Conservation (phyloP, 2,329 filamentous ascomycete genomes). For the Sporothrix dimorphospora region DNA sequence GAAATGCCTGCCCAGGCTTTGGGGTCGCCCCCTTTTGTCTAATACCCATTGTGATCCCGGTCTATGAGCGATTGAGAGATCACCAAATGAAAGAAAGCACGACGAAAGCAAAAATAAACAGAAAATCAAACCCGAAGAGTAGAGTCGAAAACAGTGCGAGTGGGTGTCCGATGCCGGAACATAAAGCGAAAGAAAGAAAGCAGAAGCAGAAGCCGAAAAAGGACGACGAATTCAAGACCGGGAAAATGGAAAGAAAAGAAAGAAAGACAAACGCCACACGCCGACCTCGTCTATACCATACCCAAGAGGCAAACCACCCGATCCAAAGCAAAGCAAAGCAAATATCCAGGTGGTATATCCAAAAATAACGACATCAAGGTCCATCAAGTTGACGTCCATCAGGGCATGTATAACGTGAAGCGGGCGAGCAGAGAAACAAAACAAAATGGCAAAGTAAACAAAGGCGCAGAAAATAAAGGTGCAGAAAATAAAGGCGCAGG, state of each 20-base stretch:
- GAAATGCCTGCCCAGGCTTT: conserved; percentile 11
- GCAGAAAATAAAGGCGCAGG: neutral
- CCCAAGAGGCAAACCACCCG: neutral
- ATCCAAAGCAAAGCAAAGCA: conserved; percentile 6
- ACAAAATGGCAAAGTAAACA: conserved; percentile 25
- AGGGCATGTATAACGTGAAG: neutral
- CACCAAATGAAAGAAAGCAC: neutral
- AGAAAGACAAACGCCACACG: neutral
- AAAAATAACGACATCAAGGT: neutral
- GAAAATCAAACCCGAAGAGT: neutral
- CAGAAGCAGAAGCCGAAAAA: neutral
- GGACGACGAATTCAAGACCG: neutral
- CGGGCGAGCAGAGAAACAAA: conserved; percentile 34
- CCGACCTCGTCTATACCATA: neutral
- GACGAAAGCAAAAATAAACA: neutral
- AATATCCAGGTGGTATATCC: neutral
- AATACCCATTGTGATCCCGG: conserved; percentile 15
- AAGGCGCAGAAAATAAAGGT: neutral
- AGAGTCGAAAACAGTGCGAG: neutral
- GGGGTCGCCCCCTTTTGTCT: conserved; percentile 15
- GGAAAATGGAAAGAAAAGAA: neutral
- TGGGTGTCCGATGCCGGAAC: neutral
- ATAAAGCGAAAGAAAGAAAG: neutral
- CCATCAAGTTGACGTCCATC: neutral
- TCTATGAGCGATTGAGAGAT: neutral